Conservation (phyloP, 768 basidiomycete genomes). For the Naganishia friedmannii region DNA sequence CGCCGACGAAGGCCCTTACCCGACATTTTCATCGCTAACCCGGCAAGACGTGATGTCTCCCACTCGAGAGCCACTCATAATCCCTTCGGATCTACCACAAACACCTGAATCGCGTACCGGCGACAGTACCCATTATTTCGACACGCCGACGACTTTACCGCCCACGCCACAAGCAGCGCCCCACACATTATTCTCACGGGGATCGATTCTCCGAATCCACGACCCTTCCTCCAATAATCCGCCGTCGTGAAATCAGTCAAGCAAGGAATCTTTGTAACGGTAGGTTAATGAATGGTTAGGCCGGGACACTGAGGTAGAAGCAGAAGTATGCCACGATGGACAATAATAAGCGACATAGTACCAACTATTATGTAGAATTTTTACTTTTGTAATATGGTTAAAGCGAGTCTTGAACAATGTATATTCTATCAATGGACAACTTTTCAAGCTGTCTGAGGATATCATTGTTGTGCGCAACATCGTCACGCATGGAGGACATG, state of each 20-base stretch:
- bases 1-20: slow-evolving; percentile 14
- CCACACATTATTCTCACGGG: neutral
- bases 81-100: neutral
- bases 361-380: too few relatives aligned
- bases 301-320: too few relatives aligned
- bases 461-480: too few relatives aligned
- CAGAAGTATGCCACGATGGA: neutral
- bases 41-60: neutral
- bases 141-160: neutral
- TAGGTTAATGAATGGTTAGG: neutral
- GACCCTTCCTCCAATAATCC: slow-evolving; percentile 2
- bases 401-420: too few relatives aligned
- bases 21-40: neutral
- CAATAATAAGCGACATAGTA: neutral
- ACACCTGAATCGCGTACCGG: neutral
- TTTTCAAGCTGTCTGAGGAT: too few relatives aligned
- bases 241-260: neutral
- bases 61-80: slow-evolving; percentile 5
- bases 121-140: neutral
- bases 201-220: slow-evolving; percentile 14
- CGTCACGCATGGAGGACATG: too few relatives aligned
- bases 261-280: neutral
- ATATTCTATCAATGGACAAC: too few relatives aligned
- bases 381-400: too few relatives aligned
- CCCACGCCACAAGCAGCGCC: neutral